Evolutionary conservation across 139 green algal genomes (phyloP).

Genomic region (Medakamo hakoo): DNA sequence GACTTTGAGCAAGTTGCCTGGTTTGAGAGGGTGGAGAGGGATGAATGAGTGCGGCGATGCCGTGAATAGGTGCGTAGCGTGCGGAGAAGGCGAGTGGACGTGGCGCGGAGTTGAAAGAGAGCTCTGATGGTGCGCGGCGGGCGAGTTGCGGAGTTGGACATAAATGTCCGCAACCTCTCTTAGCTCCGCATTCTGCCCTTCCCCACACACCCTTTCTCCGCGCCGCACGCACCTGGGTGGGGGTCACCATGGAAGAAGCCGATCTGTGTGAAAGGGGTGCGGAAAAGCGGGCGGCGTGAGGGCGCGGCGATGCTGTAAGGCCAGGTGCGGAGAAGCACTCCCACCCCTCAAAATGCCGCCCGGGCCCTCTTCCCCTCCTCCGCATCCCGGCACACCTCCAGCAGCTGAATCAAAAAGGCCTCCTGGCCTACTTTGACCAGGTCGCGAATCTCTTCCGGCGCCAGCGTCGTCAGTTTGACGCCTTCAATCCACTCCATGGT

Average conservation of each 20-base stretch:
- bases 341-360: background rate
- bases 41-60: background rate
- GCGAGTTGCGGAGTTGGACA: too few relatives aligned
- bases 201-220: background rate
- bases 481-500: slow-evolving; percentile 81
- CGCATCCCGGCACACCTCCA: slow-evolving; percentile 31
- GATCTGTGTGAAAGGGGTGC: slow-evolving; percentile 7
- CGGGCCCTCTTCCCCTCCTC: background rate
- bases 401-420: slow-evolving; percentile 83
- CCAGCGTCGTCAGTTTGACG: slow-evolving; percentile 71
- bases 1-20: slow-evolving; percentile 47
- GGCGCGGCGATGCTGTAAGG: background rate
- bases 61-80: background rate
- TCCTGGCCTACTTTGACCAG: slow-evolving; percentile 68
- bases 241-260: slow-evolving; percentile 79
- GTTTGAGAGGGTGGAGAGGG: background rate
- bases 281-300: background rate
- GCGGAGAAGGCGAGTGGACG: background rate
- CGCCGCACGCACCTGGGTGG: slow-evolving; percentile 24
- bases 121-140: too few relatives aligned
- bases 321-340: background rate
- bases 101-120: background rate
- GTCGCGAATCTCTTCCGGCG: slow-evolving; percentile 38
- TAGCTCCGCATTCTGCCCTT: background rate
- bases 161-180: too few relatives aligned